These are phyloP conservation scores for Aspergillus jensenii DNA, from an alignment of 2,329 filamentous ascomycete species.

Conservation along the genomic window DNA sequence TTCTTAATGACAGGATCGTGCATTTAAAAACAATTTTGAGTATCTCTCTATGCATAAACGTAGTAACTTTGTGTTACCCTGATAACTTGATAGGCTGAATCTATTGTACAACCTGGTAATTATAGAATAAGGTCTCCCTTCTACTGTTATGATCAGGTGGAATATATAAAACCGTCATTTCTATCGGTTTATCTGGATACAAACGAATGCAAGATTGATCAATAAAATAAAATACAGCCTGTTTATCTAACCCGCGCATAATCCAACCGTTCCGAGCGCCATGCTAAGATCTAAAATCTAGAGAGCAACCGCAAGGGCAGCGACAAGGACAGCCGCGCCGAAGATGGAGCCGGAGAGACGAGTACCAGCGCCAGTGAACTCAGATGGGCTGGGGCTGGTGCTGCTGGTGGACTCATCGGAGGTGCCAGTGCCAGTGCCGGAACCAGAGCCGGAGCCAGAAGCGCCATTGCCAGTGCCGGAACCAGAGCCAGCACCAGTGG, in stretches of 20 bases:
- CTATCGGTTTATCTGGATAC: background rate
- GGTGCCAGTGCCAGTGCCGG: conserved; percentile 10
- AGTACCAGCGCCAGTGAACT: conserved; percentile 15
- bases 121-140: too few relatives aligned
- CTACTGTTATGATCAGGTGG: too few relatives aligned
- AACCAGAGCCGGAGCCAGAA: conserved; percentile 7
- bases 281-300: background rate
- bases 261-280: background rate
- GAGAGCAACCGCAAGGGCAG: conserved; percentile 6
- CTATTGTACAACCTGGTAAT: too few relatives aligned
- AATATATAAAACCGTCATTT: background rate
- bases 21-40: background rate
- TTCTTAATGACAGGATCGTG: too few relatives aligned
- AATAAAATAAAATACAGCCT: background rate
- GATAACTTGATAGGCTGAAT: too few relatives aligned
- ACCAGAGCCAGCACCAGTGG: conserved; percentile 9
- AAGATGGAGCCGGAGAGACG: conserved; percentile 18
- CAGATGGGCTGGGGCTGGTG: conserved; percentile 14
- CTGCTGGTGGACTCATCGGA: background rate
- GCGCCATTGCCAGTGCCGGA: background rate
- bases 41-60: background rate
- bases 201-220: background rate
- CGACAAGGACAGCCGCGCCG: conserved; percentile 13
- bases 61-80: background rate
- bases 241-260: background rate